Percentiles rank a stretch among this genome's conserved stretches.
These are phyloP conservation scores for Trichoderma sp. DNA, from an alignment of 2,329 filamentous ascomycete genomes.

Conservation along the genomic window DNA sequence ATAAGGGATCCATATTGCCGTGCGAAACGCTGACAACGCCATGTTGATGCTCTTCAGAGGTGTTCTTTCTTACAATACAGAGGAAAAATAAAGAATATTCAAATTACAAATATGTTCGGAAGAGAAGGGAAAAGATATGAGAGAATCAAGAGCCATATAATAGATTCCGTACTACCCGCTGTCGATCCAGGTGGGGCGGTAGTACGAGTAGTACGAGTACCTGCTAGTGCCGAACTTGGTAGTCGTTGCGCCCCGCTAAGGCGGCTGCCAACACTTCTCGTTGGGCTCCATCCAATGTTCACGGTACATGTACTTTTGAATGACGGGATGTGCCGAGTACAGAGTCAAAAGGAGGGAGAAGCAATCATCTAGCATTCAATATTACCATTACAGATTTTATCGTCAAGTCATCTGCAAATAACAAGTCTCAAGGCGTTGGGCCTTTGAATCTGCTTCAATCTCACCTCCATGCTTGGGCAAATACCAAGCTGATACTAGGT, in stretches of 20 bases:
- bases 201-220: background rate
- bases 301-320: background rate
- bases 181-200: background rate
- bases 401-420: background rate
- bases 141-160: background rate
- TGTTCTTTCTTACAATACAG: background rate
- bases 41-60: background rate
- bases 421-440: background rate
- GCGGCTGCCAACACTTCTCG: background rate
- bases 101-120: background rate
- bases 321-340: background rate
- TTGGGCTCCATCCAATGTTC: background rate
- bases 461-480: background rate
- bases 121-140: background rate
- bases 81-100: background rate
- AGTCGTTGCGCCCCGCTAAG: background rate
- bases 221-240: background rate
- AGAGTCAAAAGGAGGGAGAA: background rate
- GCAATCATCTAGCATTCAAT: background rate
- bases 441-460: background rate
- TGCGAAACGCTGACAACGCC: constrained; percentile 2
- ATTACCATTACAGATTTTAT: background rate
- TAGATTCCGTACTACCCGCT: background rate
- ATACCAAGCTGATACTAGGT: background rate
- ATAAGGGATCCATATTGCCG: constrained; percentile 3